A percentile compares a stretch with the other conserved stretches of the same genome.
Evolutionary conservation across 176 grass and related monocot genomes (phyloP).

Genomic region (Oryza meridionalis): DNA sequence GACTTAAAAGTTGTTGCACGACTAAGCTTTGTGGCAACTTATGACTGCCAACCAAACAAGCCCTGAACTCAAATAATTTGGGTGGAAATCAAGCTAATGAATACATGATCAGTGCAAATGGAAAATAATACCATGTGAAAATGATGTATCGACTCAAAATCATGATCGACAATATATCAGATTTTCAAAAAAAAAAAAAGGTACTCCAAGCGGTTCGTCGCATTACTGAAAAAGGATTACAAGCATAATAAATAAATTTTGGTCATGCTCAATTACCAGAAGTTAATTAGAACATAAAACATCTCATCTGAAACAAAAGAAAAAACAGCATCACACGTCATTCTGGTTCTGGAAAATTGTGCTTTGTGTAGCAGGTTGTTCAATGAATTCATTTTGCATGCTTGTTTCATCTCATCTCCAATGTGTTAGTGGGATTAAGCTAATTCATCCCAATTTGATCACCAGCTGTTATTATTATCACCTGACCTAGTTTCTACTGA

Average conservation of each 20-base stretch:
- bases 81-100: neutral
- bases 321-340: conserved; percentile 15
- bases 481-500: neutral
- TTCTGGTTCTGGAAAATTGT: conserved; percentile 6
- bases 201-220: neutral
- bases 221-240: neutral
- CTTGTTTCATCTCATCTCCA: neutral
- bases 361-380: neutral
- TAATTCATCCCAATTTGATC: neutral
- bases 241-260: neutral
- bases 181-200: neutral
- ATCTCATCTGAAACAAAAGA: neutral
- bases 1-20: too few species aligned
- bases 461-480: neutral
- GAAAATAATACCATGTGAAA: neutral
- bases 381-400: conserved; percentile 11
- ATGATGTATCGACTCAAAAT: neutral
- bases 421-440: neutral
- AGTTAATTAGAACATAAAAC: conserved; percentile 4
- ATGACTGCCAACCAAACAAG: too few species aligned
- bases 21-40: too few species aligned
- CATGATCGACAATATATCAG: neutral
- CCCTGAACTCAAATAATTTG: neutral
- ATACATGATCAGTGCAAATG: neutral
- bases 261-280: neutral